phyloP scores from a whole-genome alignment of 129 eudicot genomes.

The Kitagawia praeruptora region DNA sequence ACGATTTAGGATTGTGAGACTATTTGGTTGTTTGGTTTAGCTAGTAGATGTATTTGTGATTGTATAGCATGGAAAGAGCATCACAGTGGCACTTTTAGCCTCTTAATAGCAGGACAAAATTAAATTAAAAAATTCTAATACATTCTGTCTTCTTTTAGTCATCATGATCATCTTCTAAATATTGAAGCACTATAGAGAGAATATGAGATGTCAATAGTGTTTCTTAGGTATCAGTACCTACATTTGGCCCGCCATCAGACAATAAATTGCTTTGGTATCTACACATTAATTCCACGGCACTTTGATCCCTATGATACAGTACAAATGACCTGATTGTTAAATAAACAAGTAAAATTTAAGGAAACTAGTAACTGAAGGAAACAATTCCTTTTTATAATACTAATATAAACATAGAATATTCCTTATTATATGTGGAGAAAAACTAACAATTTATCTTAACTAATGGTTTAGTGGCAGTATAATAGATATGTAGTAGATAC shows the following conservation, averaged over 20 bases:
- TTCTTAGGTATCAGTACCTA: background rate
- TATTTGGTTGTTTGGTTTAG: background rate
- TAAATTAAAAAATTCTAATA: background rate
- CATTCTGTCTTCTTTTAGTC: background rate
- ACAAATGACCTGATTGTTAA: background rate
- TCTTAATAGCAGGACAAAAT: background rate
- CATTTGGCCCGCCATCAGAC: background rate
- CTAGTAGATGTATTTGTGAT: background rate
- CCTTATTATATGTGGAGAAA: background rate
- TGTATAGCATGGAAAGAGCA: background rate
- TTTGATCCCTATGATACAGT: background rate
- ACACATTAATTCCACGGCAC: background rate
- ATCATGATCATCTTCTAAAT: background rate
- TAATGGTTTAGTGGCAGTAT: background rate
- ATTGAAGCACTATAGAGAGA: background rate
- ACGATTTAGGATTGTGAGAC: background rate
- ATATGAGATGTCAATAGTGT: background rate
- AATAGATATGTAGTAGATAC: too few species aligned
- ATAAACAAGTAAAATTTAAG: background rate
- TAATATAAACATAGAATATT: background rate
- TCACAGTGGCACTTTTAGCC: background rate
- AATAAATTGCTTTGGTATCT: background rate
- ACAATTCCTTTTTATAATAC: background rate
- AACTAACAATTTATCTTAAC: background rate
- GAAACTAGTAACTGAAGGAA: background rate